Percentiles rank a stretch among this genome's conserved stretches.
Evolutionary conservation across 192 early-diverging fungal species (phyloP).

Genomic region (Spizellomyces punctatus): DNA sequence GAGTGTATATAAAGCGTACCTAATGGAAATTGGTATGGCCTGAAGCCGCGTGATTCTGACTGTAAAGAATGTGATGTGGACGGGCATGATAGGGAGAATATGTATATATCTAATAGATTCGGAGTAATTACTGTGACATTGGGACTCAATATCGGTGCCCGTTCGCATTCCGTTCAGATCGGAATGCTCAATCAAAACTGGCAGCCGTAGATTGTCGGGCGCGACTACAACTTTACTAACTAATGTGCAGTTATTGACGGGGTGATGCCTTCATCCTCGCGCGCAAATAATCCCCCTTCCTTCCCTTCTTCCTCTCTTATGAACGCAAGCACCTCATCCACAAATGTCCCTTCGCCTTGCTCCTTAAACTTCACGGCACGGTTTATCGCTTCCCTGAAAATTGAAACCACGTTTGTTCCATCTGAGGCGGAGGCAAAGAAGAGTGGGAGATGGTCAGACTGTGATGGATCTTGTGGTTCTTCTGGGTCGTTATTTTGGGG

Average conservation of each 20-base stretch:
- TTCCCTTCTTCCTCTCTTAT: slow-evolving; percentile 48
- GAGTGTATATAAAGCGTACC: slow-evolving; percentile 84
- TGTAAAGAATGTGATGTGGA: too few relatives aligned
- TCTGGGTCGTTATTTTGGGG: neutral
- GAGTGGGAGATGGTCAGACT: slow-evolving; percentile 27
- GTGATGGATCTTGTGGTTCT: slow-evolving; percentile 2
- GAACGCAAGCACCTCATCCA: slow-evolving; percentile 53
- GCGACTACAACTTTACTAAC: too few relatives aligned
- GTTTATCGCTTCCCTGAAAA: slow-evolving; percentile 53
- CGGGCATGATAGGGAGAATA: too few relatives aligned
- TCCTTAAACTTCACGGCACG: slow-evolving; percentile 51
- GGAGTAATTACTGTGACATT: too few relatives aligned
- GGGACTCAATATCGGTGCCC: too few relatives aligned
- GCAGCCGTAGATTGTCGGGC: too few relatives aligned
- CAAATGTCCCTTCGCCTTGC: slow-evolving; percentile 42
- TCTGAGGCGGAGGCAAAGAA: slow-evolving; percentile 53
- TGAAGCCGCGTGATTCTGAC: slow-evolving; percentile 4
- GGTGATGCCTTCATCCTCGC: too few relatives aligned
- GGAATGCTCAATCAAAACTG: too few relatives aligned
- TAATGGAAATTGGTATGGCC: slow-evolving; percentile 38
- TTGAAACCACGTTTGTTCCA: slow-evolving; percentile 61
- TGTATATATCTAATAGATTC: too few relatives aligned
- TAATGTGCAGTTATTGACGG: too few relatives aligned
- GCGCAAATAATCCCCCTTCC: slow-evolving; percentile 22
- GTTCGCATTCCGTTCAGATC: too few relatives aligned